These are phyloP conservation scores for Physcomitrium patens DNA, from an alignment of 225 moss, liverwort and hornwort species.

Conservation along the genomic window DNA sequence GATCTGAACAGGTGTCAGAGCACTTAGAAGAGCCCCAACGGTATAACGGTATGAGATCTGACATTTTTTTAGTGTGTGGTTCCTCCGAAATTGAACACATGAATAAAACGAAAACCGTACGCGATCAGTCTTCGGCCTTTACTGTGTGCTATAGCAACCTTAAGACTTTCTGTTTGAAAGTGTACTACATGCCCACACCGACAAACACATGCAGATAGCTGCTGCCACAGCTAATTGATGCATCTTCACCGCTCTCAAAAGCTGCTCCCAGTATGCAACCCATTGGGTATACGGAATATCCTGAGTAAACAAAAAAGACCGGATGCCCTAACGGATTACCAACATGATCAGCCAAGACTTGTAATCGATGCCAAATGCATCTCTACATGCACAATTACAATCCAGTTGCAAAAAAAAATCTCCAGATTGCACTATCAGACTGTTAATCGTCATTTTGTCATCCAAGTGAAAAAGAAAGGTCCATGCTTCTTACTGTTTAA, in stretches of 20 bases:
- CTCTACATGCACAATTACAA: slow-evolving; percentile 37
- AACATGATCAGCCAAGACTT: background rate
- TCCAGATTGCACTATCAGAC: slow-evolving; percentile 34
- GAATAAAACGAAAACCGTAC: too few relatives aligned
- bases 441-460: slow-evolving; percentile 27
- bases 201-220: background rate
- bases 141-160: too few relatives aligned
- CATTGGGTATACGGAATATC: background rate
- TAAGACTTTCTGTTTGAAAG: too few relatives aligned
- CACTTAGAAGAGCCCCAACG: background rate
- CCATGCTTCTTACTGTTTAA: slow-evolving; percentile 33
- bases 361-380: slow-evolving; percentile 13
- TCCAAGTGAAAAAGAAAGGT: slow-evolving; percentile 38
- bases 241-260: slow-evolving; percentile 17
- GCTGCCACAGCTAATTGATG: slow-evolving; percentile 2
- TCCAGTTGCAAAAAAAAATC: slow-evolving; percentile 29
- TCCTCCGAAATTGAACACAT: too few relatives aligned
- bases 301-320: slow-evolving; percentile 13
- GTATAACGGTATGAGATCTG: too few relatives aligned
- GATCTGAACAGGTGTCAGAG: background rate
- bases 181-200: too few relatives aligned
- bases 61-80: too few relatives aligned
- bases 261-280: slow-evolving; percentile 13
- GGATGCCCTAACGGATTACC: background rate
- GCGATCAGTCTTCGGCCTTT: too few relatives aligned